Percentiles rank a stretch among this genome's conserved stretches.
These are phyloP conservation scores for Speleostelium caveatum DNA, from an alignment of 78 protist species.

Conservation along the genomic window DNA sequence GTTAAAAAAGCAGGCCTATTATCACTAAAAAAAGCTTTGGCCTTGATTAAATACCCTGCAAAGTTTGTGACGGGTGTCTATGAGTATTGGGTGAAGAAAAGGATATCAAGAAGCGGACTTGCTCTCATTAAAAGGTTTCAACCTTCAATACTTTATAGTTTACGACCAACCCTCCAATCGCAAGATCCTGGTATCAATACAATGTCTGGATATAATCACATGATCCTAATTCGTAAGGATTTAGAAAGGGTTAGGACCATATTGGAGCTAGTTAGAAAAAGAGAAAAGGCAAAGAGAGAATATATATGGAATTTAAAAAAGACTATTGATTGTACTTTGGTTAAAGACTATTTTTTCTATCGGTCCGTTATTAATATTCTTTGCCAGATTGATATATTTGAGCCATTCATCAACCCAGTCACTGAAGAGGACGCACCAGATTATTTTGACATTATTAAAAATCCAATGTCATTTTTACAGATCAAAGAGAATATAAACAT, in stretches of 20 bases:
- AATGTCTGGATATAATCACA: constrained; percentile 5
- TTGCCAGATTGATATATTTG: constrained; percentile 6
- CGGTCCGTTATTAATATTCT: constrained; percentile 1
- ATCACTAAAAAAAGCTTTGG: constrained; percentile 26
- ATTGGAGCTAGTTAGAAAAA: constrained; percentile 23
- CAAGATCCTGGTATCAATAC: constrained; percentile 45
- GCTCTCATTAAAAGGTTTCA: constrained; percentile 75
- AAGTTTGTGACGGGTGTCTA: constrained; percentile 39
- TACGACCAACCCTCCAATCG: constrained; percentile 29
- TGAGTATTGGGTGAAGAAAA: constrained; percentile 64
- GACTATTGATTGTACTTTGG: background rate
- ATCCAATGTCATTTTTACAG: constrained; percentile 41
- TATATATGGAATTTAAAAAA: background rate
- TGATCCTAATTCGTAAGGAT: constrained; percentile 26
- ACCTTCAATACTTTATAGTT: constrained; percentile 68
- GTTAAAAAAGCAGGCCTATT: constrained; percentile 63
- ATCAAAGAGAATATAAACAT: constrained; percentile 11
- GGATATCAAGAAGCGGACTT: constrained; percentile 60
- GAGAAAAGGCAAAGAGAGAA: constrained; percentile 40
- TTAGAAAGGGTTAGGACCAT: constrained; percentile 57
- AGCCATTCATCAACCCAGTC: constrained; percentile 30
- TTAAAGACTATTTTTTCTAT: background rate
- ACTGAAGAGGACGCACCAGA: constrained; percentile 39
- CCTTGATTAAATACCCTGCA: constrained; percentile 9
- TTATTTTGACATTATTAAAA: constrained; percentile 9